Evolutionary conservation across 1,139 yeast genomes (phyloP).

Genomic region (Tardiomyces depauwii): DNA sequence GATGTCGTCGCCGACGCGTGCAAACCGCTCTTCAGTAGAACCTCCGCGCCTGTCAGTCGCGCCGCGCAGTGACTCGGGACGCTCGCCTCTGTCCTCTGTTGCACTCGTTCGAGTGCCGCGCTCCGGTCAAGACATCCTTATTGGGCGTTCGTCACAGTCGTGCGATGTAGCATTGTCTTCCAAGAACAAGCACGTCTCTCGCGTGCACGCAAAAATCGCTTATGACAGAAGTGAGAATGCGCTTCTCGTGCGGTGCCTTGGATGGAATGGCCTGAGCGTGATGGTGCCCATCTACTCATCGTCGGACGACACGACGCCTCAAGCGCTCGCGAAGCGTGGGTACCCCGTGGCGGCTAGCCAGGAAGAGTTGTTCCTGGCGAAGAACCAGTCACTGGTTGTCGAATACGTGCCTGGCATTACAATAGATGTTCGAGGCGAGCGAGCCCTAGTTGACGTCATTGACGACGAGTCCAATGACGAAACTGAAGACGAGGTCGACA

Average conservation of each 20-base stretch:
- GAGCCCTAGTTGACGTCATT: constrained; percentile 41
- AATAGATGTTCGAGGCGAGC: constrained; percentile 51
- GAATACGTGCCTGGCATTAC: constrained; percentile 47
- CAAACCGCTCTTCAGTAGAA: constrained; percentile 1
- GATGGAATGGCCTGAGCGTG: constrained; percentile 60
- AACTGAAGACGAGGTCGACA: constrained; percentile 22
- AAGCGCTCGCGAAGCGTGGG: background rate
- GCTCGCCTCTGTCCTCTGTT: constrained; percentile 23
- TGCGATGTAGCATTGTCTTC: constrained; percentile 48
- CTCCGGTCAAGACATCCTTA: constrained; percentile 23
- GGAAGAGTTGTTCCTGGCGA: constrained; percentile 16
- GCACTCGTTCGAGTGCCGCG: constrained; percentile 22
- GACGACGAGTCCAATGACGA: constrained; percentile 31
- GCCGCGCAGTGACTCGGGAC: constrained; percentile 1
- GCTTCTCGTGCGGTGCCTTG: constrained; percentile 44
- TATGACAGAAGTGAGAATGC: constrained; percentile 18
- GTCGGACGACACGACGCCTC: background rate
- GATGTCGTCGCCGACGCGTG: background rate
- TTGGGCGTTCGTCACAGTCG: constrained; percentile 59
- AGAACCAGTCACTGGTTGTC: constrained; percentile 42
- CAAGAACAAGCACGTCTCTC: constrained; percentile 50
- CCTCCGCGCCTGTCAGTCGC: background rate
- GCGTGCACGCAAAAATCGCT: constrained; percentile 45
- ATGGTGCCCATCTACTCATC: constrained; percentile 37
- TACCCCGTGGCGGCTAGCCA: background rate